Percentiles rank a stretch among this genome's conserved stretches.
phyloP scores from a whole-genome alignment of 2,329 filamentous ascomycete species.

The Pseudocercospora eumusae region DNA sequence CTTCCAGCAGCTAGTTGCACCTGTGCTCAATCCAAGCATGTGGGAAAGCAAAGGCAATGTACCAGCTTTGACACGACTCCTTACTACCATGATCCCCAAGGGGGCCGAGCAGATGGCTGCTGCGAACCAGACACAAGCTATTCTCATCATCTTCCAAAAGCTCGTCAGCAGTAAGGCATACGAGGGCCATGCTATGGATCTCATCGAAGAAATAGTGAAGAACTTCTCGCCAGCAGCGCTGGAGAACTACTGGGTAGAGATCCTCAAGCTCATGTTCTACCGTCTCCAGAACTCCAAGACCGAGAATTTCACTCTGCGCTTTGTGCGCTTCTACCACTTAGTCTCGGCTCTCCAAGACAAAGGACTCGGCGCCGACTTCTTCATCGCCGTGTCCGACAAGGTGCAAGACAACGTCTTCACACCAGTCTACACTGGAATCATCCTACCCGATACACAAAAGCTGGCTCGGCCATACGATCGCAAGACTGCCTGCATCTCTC shows the following conservation, averaged over 20 bases:
- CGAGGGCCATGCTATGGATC: constrained; percentile 83
- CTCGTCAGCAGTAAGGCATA: constrained; percentile 79
- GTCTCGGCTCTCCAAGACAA: constrained; percentile 76
- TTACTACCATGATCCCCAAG: constrained; percentile 80
- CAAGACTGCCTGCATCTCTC: constrained; percentile 88
- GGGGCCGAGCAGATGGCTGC: constrained; percentile 71
- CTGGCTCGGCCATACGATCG: constrained; percentile 84
- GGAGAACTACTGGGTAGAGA: constrained; percentile 74
- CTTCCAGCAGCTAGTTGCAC: constrained; percentile 75
- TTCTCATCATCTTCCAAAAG: constrained; percentile 95
- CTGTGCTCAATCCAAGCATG: constrained; percentile 75
- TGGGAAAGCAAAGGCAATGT: constrained; percentile 95
- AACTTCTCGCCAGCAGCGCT: constrained; percentile 73
- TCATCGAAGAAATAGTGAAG: constrained; percentile 77
- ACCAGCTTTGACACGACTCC: constrained; percentile 80
- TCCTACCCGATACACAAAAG: constrained; percentile 86
- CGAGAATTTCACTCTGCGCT: constrained; percentile 81
- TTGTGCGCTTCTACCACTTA: constrained; percentile 93
- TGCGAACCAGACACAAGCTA: constrained; percentile 79
- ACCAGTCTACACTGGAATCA: constrained; percentile 80
- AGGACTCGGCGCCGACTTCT: constrained; percentile 89
- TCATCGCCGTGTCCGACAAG: constrained; percentile 79
- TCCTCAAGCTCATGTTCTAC: constrained; percentile 80
- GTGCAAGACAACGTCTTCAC: constrained; percentile 78
- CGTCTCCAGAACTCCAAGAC: constrained; percentile 71